Evolutionary conservation across 164 flowering plant species (phyloP), one percentile per base, ranked within the genome.

Genomic region (Protea cynaroides): DNA sequence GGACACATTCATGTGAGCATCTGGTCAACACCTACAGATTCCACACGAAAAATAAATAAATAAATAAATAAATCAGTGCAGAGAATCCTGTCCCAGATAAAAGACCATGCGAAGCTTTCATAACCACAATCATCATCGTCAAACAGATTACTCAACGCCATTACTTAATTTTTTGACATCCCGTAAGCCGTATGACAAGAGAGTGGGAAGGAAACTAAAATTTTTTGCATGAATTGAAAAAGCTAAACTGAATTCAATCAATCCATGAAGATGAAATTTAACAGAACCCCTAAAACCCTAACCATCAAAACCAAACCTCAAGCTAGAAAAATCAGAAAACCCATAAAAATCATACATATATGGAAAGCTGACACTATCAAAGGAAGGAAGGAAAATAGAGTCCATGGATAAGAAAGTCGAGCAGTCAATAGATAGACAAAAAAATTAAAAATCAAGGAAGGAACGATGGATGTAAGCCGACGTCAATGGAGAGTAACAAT

Each of bases 231-330:
- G 43, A 57, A 37, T 1, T 43, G 37, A 1, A 7, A 59, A 24
- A 65, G 63, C 25, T 62, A 46, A 66, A 54, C 52, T 25, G 18
- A 44, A 65, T 58, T 64, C 68, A 68, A 67, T 61, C 64, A 58
- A 64, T 37, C 66, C 69, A 62, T 59, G 67, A n/a, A n/a, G n/a
- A n/a, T n/a, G n/a, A 24, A 75, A 75, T 47, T 24, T 49, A 63
- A 51, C 59, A 60, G 61, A 74, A 59, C 74, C 76, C 76, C 70
- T 9, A 61, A 64, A 68, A 62, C 74, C 70, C 71, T 65, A 74
- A 71, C 73, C 82, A 67, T 66, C 62, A 36, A 56, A 74, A 59
- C 44, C 58, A 43, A 56, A 53, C 69, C 63, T 54, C 55, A 50
- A 59, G 21, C 29, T 40, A 55, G 12, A 24, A 46, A 37, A 37